These are phyloP conservation scores for Dacryopinax primogenitus DNA, from an alignment of 768 basidiomycete genomes.

Conservation along the genomic window DNA sequence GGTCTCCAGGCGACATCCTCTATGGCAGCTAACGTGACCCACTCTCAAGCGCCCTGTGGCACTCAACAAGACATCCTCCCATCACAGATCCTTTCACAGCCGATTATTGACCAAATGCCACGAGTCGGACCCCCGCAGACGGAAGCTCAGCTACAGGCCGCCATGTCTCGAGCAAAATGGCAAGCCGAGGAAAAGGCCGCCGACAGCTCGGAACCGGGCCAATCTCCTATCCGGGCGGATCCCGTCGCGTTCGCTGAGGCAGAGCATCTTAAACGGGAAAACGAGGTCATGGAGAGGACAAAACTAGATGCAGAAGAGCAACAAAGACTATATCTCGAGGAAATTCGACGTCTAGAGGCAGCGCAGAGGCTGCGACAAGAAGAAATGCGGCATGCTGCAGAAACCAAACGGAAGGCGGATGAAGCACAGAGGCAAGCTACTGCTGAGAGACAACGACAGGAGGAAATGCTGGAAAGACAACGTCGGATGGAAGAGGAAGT, in stretches of 20 bases:
- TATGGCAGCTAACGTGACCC: not conserved
- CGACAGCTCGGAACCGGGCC: not conserved
- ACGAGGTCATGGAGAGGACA: not conserved
- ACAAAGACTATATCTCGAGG: not conserved
- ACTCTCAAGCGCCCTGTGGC: not conserved
- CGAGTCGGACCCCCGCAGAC: not conserved
- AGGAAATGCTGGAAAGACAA: not conserved
- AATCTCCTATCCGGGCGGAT: not conserved
- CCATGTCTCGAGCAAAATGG: not conserved
- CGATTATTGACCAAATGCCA: not conserved
- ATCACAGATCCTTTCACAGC: not conserved
- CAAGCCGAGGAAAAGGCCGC: not conserved
- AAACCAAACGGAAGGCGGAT: not conserved
- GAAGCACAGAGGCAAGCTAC: not conserved
- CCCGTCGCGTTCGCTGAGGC: not conserved
- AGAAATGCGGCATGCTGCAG: not conserved
- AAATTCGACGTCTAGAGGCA: not conserved
- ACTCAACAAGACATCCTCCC: not conserved
- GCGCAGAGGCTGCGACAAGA: not conserved
- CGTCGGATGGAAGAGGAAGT: not conserved
- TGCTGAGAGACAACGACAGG: not conserved
- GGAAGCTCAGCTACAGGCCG: constrained; percentile 2
- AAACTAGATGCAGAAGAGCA: not conserved
- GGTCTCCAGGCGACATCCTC: not conserved
- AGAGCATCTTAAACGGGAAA: not conserved